A percentile compares a stretch with the other conserved stretches of the same genome.
Conservation (phyloP, 2,329 filamentous ascomycete species). For the Sclerotinia nivalis region DNA sequence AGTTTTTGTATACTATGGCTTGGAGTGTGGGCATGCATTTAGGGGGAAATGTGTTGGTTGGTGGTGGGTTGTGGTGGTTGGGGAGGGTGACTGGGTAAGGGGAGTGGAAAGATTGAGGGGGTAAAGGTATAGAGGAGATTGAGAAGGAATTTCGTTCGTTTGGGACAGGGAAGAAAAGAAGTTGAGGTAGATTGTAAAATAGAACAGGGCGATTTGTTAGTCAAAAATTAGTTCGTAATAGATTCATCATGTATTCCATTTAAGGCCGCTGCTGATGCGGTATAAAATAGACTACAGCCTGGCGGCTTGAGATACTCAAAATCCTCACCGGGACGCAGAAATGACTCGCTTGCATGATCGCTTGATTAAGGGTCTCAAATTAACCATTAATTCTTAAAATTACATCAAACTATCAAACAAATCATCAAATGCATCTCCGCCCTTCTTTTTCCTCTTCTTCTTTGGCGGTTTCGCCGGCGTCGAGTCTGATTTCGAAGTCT, state of each 20-base stretch:
- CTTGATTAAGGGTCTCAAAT: neutral
- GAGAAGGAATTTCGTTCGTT: neutral
- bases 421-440: slow-evolving; percentile 69
- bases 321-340: neutral
- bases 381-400: neutral
- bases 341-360: neutral
- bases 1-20: slow-evolving; percentile 88
- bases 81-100: slow-evolving; percentile 43
- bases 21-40: slow-evolving; percentile 86
- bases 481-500: slow-evolving; percentile 29
- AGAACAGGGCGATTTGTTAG: neutral
- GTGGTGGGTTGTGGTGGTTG: slow-evolving; percentile 58
- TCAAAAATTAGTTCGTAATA: neutral
- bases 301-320: neutral
- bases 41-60: slow-evolving; percentile 65
- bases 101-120: neutral
- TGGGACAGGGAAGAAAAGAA: neutral
- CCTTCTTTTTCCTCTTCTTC: slow-evolving; percentile 61
- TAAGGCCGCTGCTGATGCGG: neutral
- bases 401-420: slow-evolving; percentile 64
- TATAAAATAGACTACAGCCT: neutral
- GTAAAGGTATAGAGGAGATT: neutral
- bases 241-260: neutral
- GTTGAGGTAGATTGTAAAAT: neutral
- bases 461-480: slow-evolving; percentile 46